Conservation (phyloP, 2,329 filamentous ascomycete species). For the Beauveria australis region DNA sequence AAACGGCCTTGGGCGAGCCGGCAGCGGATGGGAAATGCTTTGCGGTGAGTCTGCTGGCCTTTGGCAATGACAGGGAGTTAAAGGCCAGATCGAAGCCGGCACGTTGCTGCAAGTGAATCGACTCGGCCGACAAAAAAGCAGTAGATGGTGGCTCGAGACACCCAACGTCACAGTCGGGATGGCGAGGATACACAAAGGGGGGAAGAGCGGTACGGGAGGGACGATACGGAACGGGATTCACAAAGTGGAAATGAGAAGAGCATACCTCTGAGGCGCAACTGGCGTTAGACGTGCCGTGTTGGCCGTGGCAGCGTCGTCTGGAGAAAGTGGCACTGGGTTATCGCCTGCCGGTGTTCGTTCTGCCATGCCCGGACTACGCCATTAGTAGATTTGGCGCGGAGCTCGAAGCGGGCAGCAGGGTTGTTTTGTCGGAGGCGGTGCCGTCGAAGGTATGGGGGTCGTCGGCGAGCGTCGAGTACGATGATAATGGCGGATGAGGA, state of each 20-base stretch:
- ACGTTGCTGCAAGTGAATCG: neutral
- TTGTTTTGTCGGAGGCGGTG: neutral
- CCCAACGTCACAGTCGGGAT: neutral
- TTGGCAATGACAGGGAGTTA: neutral
- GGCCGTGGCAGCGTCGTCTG: constrained; percentile 24
- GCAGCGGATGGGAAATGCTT: neutral
- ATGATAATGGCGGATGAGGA: neutral
- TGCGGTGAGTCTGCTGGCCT: neutral
- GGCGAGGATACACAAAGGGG: neutral
- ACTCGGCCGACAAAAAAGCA: neutral
- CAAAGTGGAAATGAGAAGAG: neutral
- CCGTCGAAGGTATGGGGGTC: constrained; percentile 14
- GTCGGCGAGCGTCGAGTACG: constrained; percentile 10
- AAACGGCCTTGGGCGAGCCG: neutral
- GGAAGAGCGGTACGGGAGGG: neutral
- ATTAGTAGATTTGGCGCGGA: constrained; percentile 42
- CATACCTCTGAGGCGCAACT: constrained; percentile 15
- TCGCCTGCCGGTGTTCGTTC: constrained; percentile 51
- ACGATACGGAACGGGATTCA: neutral
- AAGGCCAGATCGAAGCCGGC: neutral
- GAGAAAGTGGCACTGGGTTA: constrained; percentile 45
- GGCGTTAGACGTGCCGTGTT: constrained; percentile 12
- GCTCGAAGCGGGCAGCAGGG: constrained; percentile 10
- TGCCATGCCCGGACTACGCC: constrained; percentile 59
- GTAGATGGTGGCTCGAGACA: neutral